Percentiles rank a stretch among this genome's conserved stretches.
These are phyloP conservation scores for Cercospora sp. DNA, from an alignment of 2,329 filamentous ascomycete species.

Conservation along the genomic window DNA sequence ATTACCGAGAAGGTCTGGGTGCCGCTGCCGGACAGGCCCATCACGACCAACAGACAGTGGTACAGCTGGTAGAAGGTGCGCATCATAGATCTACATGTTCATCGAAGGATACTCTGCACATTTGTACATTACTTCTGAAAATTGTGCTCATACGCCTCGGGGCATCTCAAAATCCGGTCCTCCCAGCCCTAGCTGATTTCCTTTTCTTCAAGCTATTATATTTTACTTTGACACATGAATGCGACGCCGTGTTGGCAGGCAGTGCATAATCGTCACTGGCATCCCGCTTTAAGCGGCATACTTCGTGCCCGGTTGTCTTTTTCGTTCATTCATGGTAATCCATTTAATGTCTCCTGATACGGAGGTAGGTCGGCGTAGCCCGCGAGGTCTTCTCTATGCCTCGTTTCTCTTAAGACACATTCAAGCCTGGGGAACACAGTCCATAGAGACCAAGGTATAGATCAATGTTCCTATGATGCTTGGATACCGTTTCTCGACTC, in stretches of 20 bases:
- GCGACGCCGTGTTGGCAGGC: not conserved
- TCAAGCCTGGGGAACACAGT: not conserved
- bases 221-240: not conserved
- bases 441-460: not conserved
- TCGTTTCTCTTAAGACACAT: not conserved
- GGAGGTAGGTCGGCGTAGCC: no score
- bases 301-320: no score
- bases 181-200: not conserved
- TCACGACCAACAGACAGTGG: constrained; percentile 80
- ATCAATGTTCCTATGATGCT: not conserved
- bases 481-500: not conserved
- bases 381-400: no score
- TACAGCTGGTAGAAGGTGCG: constrained; percentile 72
- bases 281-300: no score
- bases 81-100: not conserved
- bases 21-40: constrained; percentile 79
- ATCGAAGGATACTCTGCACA: not conserved
- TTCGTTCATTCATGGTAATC: no score
- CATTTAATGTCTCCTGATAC: no score
- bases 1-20: constrained; percentile 76
- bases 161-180: not conserved
- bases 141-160: not conserved
- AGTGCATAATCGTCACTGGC: not conserved
- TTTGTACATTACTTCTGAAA: not conserved
- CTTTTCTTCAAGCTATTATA: not conserved